Evolutionary conservation across 768 basidiomycete species (phyloP), one percentile per base, ranked within the genome.

Genomic region (Xerocomellus dryophilus): DNA sequence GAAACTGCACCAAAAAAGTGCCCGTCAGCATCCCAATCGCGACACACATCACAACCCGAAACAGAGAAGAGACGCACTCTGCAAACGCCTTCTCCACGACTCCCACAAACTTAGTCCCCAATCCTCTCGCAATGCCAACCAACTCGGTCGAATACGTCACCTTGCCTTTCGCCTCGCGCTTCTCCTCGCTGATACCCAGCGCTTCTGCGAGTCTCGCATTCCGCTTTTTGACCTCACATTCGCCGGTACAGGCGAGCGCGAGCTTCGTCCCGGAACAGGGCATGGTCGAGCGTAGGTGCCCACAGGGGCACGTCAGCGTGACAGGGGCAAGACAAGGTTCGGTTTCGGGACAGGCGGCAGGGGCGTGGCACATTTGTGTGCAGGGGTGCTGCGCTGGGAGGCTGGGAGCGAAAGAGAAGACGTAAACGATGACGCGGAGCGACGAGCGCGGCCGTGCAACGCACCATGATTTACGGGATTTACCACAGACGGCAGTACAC

Each of bases 191-290:
- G 63, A 98, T 96, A 0, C 95, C 94, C 5, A 99, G 72, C 2
- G 97, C 97, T 36, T 94, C 93, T 1, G 97, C 97, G 8, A 99
- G 72, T 34, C 83, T 75, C 0, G 86, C 90, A 61, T 97, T 98
- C 11, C 97, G 81, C 66, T 95, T 90, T 41, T 86, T 89, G 46
- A 93, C 76, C 35, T 75, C 77, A 61, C 97, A 99, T 41, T 96
- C 92, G 42, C 81, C 85, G 15, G 83, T 82, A 65, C 97, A 99
- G 59, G 88, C 88, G 9, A 86, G 74, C 42, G 72, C 67, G 41
- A 78, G 73, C 38, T 57, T 65, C 5, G 57, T 61, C 20, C 59
- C 50, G 0, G 90, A 90, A 68, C 97, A 98, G 0, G 79, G 75
- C 0, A 87, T 77, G 1, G 81, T 74, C 60, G 91, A 89, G 21